Conservation (phyloP, 1,284 basidiomycete species). For the Fomitiporia mediterranea region DNA sequence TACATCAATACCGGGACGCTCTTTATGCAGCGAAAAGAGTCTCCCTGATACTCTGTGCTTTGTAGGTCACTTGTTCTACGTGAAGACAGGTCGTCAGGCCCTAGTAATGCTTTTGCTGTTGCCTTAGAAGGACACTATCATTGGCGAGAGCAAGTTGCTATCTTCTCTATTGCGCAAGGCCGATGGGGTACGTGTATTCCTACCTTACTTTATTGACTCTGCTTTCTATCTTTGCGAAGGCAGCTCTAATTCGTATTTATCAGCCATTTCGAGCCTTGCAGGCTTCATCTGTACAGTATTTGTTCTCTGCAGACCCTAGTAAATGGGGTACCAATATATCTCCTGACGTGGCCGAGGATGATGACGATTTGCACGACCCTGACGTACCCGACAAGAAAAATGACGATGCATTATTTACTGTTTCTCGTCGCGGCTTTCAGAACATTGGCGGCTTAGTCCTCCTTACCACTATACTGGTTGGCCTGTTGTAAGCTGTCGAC, state of each 20-base stretch:
- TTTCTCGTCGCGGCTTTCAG: slow-evolving; percentile 47
- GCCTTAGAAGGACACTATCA: slow-evolving; percentile 13
- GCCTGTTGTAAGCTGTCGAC: slow-evolving; percentile 48
- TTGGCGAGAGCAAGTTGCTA: slow-evolving; percentile 7
- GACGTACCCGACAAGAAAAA: slow-evolving; percentile 29
- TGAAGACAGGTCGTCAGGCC: too few species aligned
- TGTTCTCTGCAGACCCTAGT: slow-evolving; percentile 18
- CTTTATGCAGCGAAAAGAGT: slow-evolving; percentile 8
- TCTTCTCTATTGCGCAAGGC: slow-evolving; percentile 6
- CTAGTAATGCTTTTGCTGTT: neutral
- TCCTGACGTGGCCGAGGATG: slow-evolving; percentile 19
- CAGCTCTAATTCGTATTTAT: too few species aligned
- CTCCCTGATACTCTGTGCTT: slow-evolving; percentile 11
- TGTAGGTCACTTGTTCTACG: neutral
- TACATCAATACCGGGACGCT: neutral
- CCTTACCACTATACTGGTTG: slow-evolving; percentile 43
- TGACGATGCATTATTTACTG: slow-evolving; percentile 33
- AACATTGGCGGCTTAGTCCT: slow-evolving; percentile 64
- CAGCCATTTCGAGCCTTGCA: too few species aligned
- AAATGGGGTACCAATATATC: slow-evolving; percentile 20
- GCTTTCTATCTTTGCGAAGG: too few species aligned
- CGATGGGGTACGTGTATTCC: slow-evolving; percentile 18
- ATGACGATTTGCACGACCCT: slow-evolving; percentile 45
- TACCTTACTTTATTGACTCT: too few species aligned
- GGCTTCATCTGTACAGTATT: slow-evolving; percentile 19